Conservation (phyloP, 208 protist species). For the Polymyxa betae region DNA sequence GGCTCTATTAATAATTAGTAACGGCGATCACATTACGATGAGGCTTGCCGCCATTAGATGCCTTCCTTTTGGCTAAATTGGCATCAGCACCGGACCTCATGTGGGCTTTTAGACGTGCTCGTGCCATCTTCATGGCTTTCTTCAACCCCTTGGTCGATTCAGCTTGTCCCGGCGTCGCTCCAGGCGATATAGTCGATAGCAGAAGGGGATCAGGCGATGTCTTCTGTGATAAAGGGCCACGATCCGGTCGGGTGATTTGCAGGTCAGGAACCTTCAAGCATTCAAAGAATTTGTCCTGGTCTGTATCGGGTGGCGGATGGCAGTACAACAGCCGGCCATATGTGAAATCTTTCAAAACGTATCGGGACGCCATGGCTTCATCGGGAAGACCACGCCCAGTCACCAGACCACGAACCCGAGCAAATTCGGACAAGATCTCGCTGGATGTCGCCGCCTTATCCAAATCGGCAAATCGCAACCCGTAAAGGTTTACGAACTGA, state of each 20-base stretch:
- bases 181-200: neutral
- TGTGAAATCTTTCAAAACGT: conserved; percentile 37
- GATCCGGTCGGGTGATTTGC: neutral
- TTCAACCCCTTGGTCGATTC: neutral
- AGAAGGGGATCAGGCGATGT: neutral
- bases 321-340: conserved; percentile 14
- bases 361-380: conserved; percentile 17
- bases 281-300: neutral
- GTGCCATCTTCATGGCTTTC: neutral
- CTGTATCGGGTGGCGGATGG: neutral
- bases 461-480: conserved; percentile 31
- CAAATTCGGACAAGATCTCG: neutral
- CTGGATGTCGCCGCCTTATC: neutral
- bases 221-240: neutral
- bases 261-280: neutral
- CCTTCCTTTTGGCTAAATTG: neutral
- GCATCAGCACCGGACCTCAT: neutral
- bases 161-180: neutral
- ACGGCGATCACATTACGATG: neutral
- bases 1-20: neutral
- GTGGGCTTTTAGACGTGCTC: neutral
- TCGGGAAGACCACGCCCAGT: conserved; percentile 39
- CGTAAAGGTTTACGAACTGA: conserved; percentile 48
- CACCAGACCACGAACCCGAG: conserved; percentile 29
- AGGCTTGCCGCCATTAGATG: neutral